Percentiles rank a stretch among this genome's conserved stretches.
These are phyloP conservation scores for Neonectria hederae DNA, from an alignment of 2,329 filamentous ascomycete genomes.

Conservation along the genomic window DNA sequence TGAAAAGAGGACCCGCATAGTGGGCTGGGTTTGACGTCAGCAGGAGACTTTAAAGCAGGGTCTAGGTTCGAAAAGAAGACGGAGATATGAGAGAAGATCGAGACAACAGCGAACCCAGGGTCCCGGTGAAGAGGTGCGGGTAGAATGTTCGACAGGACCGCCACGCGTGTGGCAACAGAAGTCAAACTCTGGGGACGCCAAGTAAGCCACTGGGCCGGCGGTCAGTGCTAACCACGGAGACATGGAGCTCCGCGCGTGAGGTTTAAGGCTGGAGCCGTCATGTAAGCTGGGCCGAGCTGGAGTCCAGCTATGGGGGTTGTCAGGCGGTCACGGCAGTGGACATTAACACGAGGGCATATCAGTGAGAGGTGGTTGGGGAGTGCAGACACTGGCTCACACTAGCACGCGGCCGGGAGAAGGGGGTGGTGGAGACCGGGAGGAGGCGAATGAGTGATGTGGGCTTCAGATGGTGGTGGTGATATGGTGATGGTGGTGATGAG, in stretches of 20 bases:
- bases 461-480: conserved; percentile 30
- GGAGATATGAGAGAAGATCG: conserved; percentile 14
- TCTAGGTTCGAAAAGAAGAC: conserved; percentile 16
- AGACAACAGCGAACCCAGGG: conserved; percentile 30
- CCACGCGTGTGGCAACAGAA: conserved; percentile 31
- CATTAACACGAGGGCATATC: conserved; percentile 29
- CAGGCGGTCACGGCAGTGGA: conserved; percentile 33
- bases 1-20: conserved; percentile 19
- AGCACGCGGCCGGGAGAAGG: conserved; percentile 22
- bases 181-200: conserved; percentile 33
- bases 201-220: conserved; percentile 31
- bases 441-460: conserved; percentile 32
- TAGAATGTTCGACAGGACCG: conserved; percentile 34
- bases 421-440: conserved; percentile 29
- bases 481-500: conserved; percentile 18
- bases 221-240: conserved; percentile 1
- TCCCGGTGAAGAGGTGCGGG: conserved; percentile 30
- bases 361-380: conserved; percentile 19
- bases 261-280: conserved; percentile 4
- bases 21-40: conserved; percentile 24
- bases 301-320: conserved; percentile 13
- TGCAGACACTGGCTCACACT: conserved; percentile 13
- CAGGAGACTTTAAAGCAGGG: conserved; percentile 16
- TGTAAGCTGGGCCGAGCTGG: conserved; percentile 8
- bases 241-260: conserved; percentile 6